Percentiles rank a stretch among this genome's conserved stretches.
phyloP scores from a whole-genome alignment of 176 grass and related monocot species.

The Otatea glauca region DNA sequence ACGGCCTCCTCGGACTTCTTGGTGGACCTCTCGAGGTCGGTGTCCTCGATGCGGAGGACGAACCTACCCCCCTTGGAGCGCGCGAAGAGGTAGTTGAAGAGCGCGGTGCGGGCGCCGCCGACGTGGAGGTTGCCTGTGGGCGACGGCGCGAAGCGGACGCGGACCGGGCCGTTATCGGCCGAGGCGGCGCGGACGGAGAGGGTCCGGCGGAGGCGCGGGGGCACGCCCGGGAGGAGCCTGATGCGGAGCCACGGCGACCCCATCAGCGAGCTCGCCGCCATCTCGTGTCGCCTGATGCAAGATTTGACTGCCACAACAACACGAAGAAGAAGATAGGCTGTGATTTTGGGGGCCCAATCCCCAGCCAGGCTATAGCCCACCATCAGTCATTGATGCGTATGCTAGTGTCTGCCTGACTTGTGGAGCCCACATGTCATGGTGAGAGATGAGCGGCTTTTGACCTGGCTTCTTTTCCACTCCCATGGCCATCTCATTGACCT shows the following conservation, averaged over 20 bases:
- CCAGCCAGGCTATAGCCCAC: background rate
- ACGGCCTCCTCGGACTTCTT: slow-evolving; percentile 88
- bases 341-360: slow-evolving; percentile 16
- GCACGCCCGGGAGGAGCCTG: slow-evolving; percentile 50
- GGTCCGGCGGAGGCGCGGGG: slow-evolving; percentile 21
- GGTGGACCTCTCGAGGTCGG: slow-evolving; percentile 84
- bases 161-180: slow-evolving; percentile 48
- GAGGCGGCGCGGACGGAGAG: slow-evolving; percentile 52
- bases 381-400: background rate
- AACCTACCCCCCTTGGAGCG: slow-evolving; percentile 76
- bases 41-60: slow-evolving; percentile 90
- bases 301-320: background rate
- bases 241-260: slow-evolving; percentile 64
- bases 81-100: slow-evolving; percentile 96
- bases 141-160: slow-evolving; percentile 93
- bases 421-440: background rate
- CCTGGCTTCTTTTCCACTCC: too few species aligned
- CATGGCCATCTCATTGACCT: too few species aligned
- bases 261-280: slow-evolving; percentile 51
- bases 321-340: background rate
- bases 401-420: background rate
- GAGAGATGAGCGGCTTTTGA: too few species aligned
- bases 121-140: slow-evolving; percentile 92
- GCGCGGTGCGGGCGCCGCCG: slow-evolving; percentile 81
- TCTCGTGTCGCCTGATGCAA: slow-evolving; percentile 5